Base-by-base conservation (phyloP, 108 stramenopile genomes). In the Thalassiosira profunda region DNA sequence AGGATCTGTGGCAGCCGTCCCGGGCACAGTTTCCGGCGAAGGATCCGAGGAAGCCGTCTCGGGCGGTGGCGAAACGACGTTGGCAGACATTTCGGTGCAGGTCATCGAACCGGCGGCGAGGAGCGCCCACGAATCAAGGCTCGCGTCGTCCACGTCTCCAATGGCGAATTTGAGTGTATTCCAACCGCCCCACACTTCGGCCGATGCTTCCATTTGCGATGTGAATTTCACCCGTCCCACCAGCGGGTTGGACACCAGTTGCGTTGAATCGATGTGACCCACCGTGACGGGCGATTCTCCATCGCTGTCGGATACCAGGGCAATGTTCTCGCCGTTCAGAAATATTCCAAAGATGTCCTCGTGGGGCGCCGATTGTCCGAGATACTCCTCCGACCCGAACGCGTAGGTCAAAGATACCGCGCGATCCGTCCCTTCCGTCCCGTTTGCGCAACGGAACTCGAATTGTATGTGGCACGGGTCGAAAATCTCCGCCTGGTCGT, bases 381-480 rank as follows among this genome's bases (percentile, higher is more conserved):
- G 10, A 18, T 70, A 70, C 20, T 70, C 69, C 23, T 70, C 69
- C 10, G 58, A 59, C 8, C 59, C 69, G 38, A 70, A 70, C 3
- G 61, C 31, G 25, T 70, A 70, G 6, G n/a, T 15, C 20, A 70
- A 51, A 10, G n/a, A 14, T 18, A 70, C 9, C 4, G 7, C 12
- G 14, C 25, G 18, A 17, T 14, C 20, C 10, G 7, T 18, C 2
- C 5, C 12, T 9, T 15, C 25, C 3, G 23, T 6, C 3, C 20
- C 34, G 45, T 12, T n/a, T 2, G 18, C 11, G 26, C 69, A 70
- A 18, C 2, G 35, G 33, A 70, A 48, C 15, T 70, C 58, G 42
- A 70, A 70, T 18, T 70, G 18, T 37, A 70, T 47, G n/a, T 17
- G 25, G 69, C 60, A 61, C n/a, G 69, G 18, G 49, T 70, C 69